A percentile compares a stretch with the other conserved stretches of the same genome.
Conservation (phyloP, 495 filamentous ascomycete species). For the Penicillium coffeae region DNA sequence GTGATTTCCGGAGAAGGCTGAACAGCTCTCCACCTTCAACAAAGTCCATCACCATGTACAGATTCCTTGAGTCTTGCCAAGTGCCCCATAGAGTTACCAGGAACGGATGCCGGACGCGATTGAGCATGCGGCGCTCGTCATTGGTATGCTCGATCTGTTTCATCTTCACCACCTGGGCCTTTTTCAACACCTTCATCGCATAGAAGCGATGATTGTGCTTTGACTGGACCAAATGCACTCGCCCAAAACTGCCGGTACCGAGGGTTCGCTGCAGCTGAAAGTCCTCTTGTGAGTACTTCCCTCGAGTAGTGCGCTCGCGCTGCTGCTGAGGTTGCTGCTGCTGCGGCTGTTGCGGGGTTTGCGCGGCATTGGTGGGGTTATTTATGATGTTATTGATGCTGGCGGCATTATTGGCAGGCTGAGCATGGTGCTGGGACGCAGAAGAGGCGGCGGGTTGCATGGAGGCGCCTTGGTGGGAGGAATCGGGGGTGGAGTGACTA, state of each 20-base stretch:
- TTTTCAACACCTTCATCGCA: slow-evolving; percentile 96
- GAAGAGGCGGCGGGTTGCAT: slow-evolving; percentile 40
- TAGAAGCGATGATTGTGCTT: slow-evolving; percentile 97
- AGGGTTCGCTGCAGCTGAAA: slow-evolving; percentile 85
- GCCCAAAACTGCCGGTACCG: slow-evolving; percentile 93
- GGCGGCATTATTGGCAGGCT: slow-evolving; percentile 34
- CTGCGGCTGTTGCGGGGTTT: slow-evolving; percentile 8
- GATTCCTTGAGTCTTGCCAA: slow-evolving; percentile 89
- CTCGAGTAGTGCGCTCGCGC: slow-evolving; percentile 73
- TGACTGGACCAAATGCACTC: slow-evolving; percentile 94
- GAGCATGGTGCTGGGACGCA: slow-evolving; percentile 27
- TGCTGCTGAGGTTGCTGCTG: slow-evolving; percentile 9
- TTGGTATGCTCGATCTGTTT: slow-evolving; percentile 99
- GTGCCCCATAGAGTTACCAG: slow-evolving; percentile 97
- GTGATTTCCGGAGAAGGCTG: slow-evolving; percentile 89
- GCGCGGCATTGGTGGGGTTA: slow-evolving; percentile 19
- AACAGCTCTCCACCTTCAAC: slow-evolving; percentile 99
- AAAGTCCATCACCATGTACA: slow-evolving; percentile 99
- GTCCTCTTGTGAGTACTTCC: slow-evolving; percentile 92
- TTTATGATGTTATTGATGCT: slow-evolving; percentile 46
- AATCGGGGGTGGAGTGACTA: slow-evolving; percentile 31
- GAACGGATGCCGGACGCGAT: slow-evolving; percentile 94
- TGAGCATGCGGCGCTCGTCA: slow-evolving; percentile 92
- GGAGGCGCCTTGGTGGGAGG: slow-evolving; percentile 34
- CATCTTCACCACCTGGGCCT: slow-evolving; percentile 98